Conservation (phyloP, 805 yeast genomes). For the Yarrowia hollandica region DNA sequence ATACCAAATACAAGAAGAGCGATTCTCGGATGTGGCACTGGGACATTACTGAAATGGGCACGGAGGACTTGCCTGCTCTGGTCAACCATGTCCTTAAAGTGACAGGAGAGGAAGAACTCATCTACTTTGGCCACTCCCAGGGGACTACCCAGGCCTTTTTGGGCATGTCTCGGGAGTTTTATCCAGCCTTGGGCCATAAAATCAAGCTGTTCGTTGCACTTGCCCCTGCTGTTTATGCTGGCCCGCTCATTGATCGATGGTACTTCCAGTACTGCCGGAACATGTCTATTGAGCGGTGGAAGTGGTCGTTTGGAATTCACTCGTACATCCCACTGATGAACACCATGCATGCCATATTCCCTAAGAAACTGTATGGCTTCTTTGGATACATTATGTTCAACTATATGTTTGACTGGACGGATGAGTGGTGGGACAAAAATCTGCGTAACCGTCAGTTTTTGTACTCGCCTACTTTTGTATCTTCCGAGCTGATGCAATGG, state of each 20-base stretch:
- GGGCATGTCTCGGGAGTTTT: conserved; percentile 54
- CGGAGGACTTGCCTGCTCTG: conserved; percentile 72
- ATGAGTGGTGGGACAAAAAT: conserved; percentile 66
- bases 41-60: conserved; percentile 84
- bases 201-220: conserved; percentile 70
- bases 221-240: conserved; percentile 92
- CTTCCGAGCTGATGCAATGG: conserved; percentile 85
- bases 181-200: conserved; percentile 51
- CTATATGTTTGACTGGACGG: conserved; percentile 85
- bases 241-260: conserved; percentile 61
- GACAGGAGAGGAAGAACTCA: conserved; percentile 45
- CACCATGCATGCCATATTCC: conserved; percentile 51
- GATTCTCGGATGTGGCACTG: conserved; percentile 82
- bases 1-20: conserved; percentile 48
- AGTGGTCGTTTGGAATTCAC: conserved; percentile 65
- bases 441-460: conserved; percentile 73
- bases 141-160: conserved; percentile 87
- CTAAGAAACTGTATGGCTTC: conserved; percentile 57
- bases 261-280: conserved; percentile 40
- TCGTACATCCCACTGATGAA: conserved; percentile 80
- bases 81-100: conserved; percentile 56
- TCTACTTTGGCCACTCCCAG: conserved; percentile 83
- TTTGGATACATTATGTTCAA: conserved; percentile 81
- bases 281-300: conserved; percentile 36
- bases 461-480: conserved; percentile 81